Percentiles rank a stretch among this genome's conserved stretches.
Evolutionary conservation across 2,329 filamentous ascomycete genomes (phyloP).

Genomic region (Fusarium tjaetaba): DNA sequence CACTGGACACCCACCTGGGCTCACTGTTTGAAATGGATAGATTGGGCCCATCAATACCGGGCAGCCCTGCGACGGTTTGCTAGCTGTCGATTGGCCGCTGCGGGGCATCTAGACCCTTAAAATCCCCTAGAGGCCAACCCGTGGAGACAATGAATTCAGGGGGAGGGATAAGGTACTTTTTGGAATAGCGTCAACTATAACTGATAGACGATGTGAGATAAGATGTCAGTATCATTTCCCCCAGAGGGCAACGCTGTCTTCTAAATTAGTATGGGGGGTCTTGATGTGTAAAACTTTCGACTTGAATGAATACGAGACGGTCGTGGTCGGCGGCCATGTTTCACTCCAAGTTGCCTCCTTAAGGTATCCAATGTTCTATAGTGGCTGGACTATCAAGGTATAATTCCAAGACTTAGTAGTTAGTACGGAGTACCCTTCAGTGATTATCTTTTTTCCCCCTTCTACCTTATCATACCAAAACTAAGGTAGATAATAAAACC

Average conservation of each 20-base stretch:
- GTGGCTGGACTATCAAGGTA: background rate
- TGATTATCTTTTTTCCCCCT: background rate
- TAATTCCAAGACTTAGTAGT: background rate
- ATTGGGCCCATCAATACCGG: constrained; percentile 4
- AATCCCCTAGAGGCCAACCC: constrained; percentile 3
- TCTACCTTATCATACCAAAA: background rate
- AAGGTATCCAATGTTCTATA: background rate
- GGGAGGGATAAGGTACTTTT: background rate
- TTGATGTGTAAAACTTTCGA: background rate
- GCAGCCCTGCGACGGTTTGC: constrained; percentile 37
- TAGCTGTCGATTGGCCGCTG: constrained; percentile 39
- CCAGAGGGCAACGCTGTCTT: background rate
- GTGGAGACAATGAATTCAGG: constrained; percentile 22
- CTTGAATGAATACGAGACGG: background rate
- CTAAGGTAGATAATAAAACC: background rate
- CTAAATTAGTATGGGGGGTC: background rate
- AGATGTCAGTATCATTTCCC: background rate
- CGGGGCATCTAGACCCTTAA: constrained; percentile 36
- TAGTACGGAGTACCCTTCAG: background rate
- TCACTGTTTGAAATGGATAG: constrained; percentile 21
- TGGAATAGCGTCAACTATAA: background rate
- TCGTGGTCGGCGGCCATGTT: background rate
- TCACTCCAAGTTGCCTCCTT: background rate
- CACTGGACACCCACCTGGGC: background rate
- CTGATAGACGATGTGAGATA: background rate